Evolutionary conservation across 2,329 filamentous ascomycete genomes (phyloP), one percentile per base, ranked within the genome.

Genomic region (Sporothrix phasma): DNA sequence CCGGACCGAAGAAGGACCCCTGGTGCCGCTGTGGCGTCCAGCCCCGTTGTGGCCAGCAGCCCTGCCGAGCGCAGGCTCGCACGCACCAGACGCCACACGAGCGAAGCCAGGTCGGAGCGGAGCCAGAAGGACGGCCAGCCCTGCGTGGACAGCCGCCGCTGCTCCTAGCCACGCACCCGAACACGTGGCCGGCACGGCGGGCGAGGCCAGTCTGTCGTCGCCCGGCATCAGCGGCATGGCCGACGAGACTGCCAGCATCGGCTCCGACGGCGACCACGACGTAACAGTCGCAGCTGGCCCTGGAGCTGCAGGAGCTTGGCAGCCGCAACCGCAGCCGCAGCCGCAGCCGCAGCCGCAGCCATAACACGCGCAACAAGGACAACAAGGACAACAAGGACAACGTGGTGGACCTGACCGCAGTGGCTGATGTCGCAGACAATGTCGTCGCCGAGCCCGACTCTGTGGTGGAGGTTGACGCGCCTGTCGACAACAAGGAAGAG

Each of bases 261-360:
- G 51, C 8, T 56, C 51, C 31, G 51, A 56, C 13, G 51, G 31
- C 6, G 51, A 73, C 39, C 58, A 67, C 10, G 69, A 72, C 24
- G 69, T 74, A 39, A n/a, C 71, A 73, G 61, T 72, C 70, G 7
- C 71, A 74, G 64, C 69, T 72, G 61, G 71, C 67, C 31, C 24
- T 64, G 17, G 58, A 65, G 41, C 53, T 66, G 56, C 62, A 71
- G 43, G 66, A 66, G 64, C 68, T 63, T 22, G 70, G 67, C 49
- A 43, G 61, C 64, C 59, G 70, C 68, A 15, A n/a, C n/a, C n/a
- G n/a, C n/a, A n/a, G n/a, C n/a, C n/a, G n/a, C n/a, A n/a, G n/a
- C n/a, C n/a, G n/a, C n/a, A n/a, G n/a, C n/a, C n/a, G n/a, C n/a
- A n/a, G n/a, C n/a, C n/a, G 67, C 49, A 43, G 61, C 64, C 59